Percentiles rank a stretch among this genome's conserved stretches.
Conservation (phyloP, 2,329 filamentous ascomycete species). For the Aspergillus pseudoglaucus region DNA sequence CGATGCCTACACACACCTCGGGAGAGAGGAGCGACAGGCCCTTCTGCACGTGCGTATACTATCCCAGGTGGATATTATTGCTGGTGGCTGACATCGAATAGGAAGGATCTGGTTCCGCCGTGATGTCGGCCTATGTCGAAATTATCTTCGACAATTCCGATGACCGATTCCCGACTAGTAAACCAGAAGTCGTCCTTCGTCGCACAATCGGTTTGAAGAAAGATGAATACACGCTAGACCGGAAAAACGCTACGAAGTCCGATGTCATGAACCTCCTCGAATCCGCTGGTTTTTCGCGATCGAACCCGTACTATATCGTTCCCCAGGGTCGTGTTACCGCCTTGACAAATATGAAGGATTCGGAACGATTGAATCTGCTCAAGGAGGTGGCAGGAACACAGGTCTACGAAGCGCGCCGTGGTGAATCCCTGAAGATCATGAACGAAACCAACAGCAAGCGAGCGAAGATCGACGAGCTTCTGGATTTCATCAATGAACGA, state of each 20-base stretch:
- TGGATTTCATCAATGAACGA: conserved; percentile 86
- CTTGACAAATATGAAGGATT: conserved; percentile 97
- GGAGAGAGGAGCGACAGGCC: conserved; percentile 88
- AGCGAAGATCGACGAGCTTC: conserved; percentile 84
- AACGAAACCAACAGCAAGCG: conserved; percentile 92
- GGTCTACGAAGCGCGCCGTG: conserved; percentile 85
- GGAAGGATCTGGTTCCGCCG: conserved; percentile 93
- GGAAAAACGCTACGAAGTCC: conserved; percentile 88
- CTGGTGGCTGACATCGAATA: conserved; percentile 28
- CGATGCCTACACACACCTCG: conserved; percentile 95
- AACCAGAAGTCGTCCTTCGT: conserved; percentile 81
- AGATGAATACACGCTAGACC: conserved; percentile 95
- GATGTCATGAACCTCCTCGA: conserved; percentile 95
- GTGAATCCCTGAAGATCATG: conserved; percentile 95
- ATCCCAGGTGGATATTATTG: not conserved
- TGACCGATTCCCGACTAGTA: conserved; percentile 88
- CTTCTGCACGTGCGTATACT: conserved; percentile 65
- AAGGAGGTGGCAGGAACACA: conserved; percentile 99
- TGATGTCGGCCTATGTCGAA: conserved; percentile 99
- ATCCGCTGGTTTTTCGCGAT: conserved; percentile 91
- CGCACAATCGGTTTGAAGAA: conserved; percentile 96
- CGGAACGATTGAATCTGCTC: conserved; percentile 76
- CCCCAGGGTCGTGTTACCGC: conserved; percentile 94
- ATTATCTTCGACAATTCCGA: conserved; percentile 98
- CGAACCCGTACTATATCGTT: conserved; percentile 98